Evolutionary conservation across 257 asterid species (phyloP).

Genomic region (Agastache rugosa): DNA sequence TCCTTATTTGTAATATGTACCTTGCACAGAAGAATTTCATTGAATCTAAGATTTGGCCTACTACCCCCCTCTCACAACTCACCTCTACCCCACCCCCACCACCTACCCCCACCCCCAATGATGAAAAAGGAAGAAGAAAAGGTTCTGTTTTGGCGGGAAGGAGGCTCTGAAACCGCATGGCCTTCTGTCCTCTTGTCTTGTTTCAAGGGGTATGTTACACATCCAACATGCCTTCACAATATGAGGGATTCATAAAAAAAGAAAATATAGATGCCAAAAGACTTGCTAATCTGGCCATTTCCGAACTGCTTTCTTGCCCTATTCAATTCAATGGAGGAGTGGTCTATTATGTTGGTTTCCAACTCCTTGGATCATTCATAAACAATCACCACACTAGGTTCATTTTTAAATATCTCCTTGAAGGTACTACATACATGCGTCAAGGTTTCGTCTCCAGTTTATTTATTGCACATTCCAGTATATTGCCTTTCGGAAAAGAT

Average conservation of each 20-base stretch:
- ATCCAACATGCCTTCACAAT: neutral
- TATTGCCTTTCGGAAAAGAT: neutral
- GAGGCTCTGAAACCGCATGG: neutral
- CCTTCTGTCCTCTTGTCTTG: neutral
- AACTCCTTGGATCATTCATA: neutral
- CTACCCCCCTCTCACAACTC: too few species aligned
- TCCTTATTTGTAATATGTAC: too few species aligned
- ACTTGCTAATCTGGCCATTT: too few species aligned
- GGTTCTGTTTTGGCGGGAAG: neutral
- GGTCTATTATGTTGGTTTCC: neutral
- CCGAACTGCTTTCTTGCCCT: too few species aligned
- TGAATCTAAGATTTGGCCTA: too few species aligned
- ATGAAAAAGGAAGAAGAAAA: neutral
- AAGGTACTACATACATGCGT: neutral
- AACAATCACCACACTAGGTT: neutral
- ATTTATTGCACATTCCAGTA: neutral
- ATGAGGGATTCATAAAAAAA: too few species aligned
- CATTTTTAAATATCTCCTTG: too few species aligned
- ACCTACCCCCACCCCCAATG: too few species aligned
- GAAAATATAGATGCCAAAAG: neutral
- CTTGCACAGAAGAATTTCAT: too few species aligned
- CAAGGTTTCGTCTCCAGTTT: neutral
- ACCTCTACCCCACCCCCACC: too few species aligned
- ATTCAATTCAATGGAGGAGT: neutral
- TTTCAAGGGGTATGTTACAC: neutral